Evolutionary conservation across 768 basidiomycete species (phyloP), one percentile per base, ranked within the genome.

Genomic region (Amanita pseudoporphyria): DNA sequence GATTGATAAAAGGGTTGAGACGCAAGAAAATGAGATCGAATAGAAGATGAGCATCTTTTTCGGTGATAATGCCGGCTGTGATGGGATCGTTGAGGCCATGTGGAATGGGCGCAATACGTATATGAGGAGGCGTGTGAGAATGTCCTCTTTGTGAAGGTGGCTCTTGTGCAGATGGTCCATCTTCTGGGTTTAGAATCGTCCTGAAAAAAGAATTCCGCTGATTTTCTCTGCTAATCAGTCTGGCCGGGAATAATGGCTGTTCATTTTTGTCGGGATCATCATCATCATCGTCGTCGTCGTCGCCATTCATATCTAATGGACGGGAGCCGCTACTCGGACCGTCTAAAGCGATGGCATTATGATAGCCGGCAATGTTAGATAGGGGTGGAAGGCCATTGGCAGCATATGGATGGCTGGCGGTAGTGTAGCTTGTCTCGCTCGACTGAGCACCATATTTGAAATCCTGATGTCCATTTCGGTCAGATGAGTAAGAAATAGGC

Each of bases 1-100:
- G 72, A 61, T 86, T 87, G 66, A 92, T 81, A 64, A 92, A 90
- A 10, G 90, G 87, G 62, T 93, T 93, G 46, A 93, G 75, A 52
- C 88, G 85, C 48, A 87, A 61, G 67, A 86, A 90, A 61, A 92
- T 75, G 53, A 78, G 68, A 62, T 90, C 87, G 54, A 91, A 89
- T 39, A 90, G 70, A 42, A 78, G 71, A 57, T 76, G 75, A 39
- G 85, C 87, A 51, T 84, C 80, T 33, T 73, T 71, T 57, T 87
- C 85, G 46, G 73, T 73, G 54, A 92, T 68, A 55, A 88, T 72
- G 31, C 83, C 85, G 49, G 79, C 76, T 14, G 77, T 70, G 57
- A 92, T 75, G 21, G 88, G 89, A 63, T 91, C 89, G 51, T 71
- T 65, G 49, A 75, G 61, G 39, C 69, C 72, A 43, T 52, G 55